These are phyloP conservation scores for Fusarium cyanostomum DNA, from an alignment of 2,329 filamentous ascomycete species.

Conservation along the genomic window DNA sequence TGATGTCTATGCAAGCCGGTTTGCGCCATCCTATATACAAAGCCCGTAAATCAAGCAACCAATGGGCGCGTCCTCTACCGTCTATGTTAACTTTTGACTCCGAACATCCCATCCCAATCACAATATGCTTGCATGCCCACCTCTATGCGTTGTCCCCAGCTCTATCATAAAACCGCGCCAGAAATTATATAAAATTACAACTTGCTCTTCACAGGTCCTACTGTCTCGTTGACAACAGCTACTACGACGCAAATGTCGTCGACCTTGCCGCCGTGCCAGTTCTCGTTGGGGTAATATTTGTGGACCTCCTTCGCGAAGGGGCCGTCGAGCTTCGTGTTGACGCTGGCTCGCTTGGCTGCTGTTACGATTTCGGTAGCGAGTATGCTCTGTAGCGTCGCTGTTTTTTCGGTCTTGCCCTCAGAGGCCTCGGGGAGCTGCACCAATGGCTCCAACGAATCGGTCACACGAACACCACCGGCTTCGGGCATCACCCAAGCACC, in stretches of 20 bases:
- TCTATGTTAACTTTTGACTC: constrained; percentile 41
- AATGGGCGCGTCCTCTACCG: constrained; percentile 12
- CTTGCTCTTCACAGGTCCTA: constrained; percentile 45
- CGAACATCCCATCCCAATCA: constrained; percentile 39
- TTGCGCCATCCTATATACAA: constrained; percentile 35
- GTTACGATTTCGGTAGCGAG: constrained; percentile 82
- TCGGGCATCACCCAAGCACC: constrained; percentile 77
- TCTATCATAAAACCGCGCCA: constrained; percentile 39
- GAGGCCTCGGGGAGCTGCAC: constrained; percentile 43
- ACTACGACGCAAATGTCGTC: constrained; percentile 95
- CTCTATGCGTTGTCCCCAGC: constrained; percentile 37
- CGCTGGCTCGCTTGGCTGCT: constrained; percentile 85
- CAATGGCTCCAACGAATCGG: constrained; percentile 64
- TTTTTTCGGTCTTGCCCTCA: constrained; percentile 41
- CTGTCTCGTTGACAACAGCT: constrained; percentile 76
- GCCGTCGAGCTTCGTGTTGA: constrained; percentile 83
- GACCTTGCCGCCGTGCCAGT: constrained; percentile 90
- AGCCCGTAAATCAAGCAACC: constrained; percentile 26
- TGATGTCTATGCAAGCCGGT: constrained; percentile 28
- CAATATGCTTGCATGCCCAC: constrained; percentile 41
- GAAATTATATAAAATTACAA: constrained; percentile 40
- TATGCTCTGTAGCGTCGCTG: constrained; percentile 74
- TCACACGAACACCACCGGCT: constrained; percentile 69
- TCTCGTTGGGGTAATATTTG: constrained; percentile 84
- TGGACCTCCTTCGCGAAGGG: constrained; percentile 97